phyloP scores from a whole-genome alignment of 108 stramenopile species.

The Parmales sp. region DNA sequence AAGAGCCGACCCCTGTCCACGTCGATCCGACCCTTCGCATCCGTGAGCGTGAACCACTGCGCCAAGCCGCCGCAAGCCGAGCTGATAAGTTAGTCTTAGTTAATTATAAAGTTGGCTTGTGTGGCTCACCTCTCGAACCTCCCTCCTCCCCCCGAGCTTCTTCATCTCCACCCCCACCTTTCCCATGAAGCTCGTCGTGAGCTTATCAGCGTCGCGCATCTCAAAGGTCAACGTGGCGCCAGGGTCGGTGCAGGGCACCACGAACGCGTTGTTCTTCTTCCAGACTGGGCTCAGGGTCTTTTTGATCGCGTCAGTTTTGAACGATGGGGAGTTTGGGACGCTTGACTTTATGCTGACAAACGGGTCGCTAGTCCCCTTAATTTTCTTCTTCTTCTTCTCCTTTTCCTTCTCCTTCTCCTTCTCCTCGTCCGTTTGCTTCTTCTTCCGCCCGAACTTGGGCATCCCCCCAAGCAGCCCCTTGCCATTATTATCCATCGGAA shows the following conservation, averaged over 20 bases:
- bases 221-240: background rate
- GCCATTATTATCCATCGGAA: background rate
- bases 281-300: background rate
- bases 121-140: too few species aligned
- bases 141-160: background rate
- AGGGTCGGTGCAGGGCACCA: background rate
- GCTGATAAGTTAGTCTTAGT: too few species aligned
- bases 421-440: too few species aligned
- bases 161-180: background rate
- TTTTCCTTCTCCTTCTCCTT: background rate
- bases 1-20: background rate
- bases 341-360: background rate
- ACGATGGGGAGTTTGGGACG: background rate
- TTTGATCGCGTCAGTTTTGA: background rate
- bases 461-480: background rate
- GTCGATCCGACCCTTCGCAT: background rate
- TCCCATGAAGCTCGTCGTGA: constrained; percentile 3
- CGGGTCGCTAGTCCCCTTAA: background rate
- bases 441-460: background rate
- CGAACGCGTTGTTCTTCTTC: background rate
- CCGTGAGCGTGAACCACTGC: background rate
- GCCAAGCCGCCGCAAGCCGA: too few species aligned
- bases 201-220: background rate
- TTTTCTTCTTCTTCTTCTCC: background rate
- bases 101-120: too few species aligned